A percentile compares a stretch with the other conserved stretches of the same genome.
Evolutionary conservation across 192 early-diverging fungal genomes (phyloP).

Genomic region (Dissophora globulifera): DNA sequence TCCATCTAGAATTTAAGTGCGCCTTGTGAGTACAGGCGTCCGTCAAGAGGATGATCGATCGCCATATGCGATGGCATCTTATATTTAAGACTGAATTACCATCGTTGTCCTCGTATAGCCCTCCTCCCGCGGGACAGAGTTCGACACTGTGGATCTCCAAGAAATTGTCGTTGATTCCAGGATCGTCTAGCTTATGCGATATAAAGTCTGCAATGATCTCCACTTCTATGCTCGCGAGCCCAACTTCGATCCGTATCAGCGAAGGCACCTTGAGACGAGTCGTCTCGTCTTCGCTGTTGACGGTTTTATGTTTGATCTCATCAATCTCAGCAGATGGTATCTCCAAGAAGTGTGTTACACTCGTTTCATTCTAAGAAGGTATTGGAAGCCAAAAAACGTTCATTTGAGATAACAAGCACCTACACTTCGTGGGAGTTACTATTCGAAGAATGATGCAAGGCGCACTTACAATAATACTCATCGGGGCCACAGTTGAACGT

Average conservation of each 20-base stretch:
- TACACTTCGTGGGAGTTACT: too few species aligned
- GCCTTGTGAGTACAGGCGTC: too few species aligned
- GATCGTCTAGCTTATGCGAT: too few species aligned
- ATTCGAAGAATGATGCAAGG: not conserved
- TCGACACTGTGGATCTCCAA: not conserved
- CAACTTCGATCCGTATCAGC: not conserved
- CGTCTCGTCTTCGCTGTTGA: not conserved
- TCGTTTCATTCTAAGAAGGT: not conserved
- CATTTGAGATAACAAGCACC: not conserved
- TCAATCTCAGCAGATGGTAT: not conserved
- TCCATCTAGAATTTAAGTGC: not conserved
- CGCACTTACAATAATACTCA: not conserved
- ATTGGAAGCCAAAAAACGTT: not conserved
- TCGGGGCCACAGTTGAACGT: not conserved
- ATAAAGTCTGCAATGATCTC: too few species aligned
- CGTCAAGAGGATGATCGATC: too few species aligned
- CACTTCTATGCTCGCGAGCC: too few species aligned
- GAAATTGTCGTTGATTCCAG: too few species aligned
- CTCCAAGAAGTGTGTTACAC: not conserved
- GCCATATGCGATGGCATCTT: not conserved
- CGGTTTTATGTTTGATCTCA: not conserved
- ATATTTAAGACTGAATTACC: too few species aligned
- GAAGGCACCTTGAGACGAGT: not conserved
- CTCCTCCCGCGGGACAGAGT: not conserved
- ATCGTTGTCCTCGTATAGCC: not conserved